Conservation (phyloP, 768 basidiomycete species). For the Suillus lakei region DNA sequence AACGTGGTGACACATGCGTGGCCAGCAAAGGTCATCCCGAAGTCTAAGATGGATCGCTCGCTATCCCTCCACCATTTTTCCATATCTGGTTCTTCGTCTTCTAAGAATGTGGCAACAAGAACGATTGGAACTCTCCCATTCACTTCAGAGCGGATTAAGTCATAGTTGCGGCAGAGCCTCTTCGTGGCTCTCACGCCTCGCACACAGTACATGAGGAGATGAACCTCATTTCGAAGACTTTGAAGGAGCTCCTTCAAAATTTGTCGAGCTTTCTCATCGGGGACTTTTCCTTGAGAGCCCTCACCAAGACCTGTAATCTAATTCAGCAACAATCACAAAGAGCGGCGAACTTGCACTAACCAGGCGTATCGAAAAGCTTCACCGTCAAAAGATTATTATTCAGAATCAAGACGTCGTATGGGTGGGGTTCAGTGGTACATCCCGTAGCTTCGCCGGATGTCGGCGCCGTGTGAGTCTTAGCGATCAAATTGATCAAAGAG, state of each 20-base stretch:
- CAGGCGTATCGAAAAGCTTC: constrained; percentile 35
- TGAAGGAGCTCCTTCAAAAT: constrained; percentile 38
- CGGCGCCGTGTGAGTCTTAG: constrained; percentile 32
- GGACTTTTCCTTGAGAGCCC: constrained; percentile 31
- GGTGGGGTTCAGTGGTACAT: constrained; percentile 14
- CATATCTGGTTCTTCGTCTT: constrained; percentile 37
- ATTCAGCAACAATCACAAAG: not conserved
- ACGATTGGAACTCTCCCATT: constrained; percentile 34
- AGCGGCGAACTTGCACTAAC: not conserved
- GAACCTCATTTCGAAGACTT: constrained; percentile 34
- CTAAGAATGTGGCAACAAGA: constrained; percentile 39
- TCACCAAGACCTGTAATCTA: constrained; percentile 32
- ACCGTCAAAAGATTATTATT: not conserved
- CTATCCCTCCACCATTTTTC: constrained; percentile 46
- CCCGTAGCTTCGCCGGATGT: constrained; percentile 22
- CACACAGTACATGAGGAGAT: constrained; percentile 39
- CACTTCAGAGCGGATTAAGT: constrained; percentile 33
- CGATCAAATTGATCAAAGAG: constrained; percentile 35
- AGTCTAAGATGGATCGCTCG: constrained; percentile 31
- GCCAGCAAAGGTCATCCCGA: constrained; percentile 42
- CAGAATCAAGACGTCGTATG: not conserved
- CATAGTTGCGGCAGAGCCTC: constrained; percentile 33
- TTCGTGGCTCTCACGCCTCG: constrained; percentile 33
- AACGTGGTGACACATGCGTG: constrained; percentile 41
- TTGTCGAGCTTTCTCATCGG: constrained; percentile 26